These are phyloP conservation scores for Plenodomus biglobosus DNA, from an alignment of 2,329 filamentous ascomycete species.

Conservation along the genomic window DNA sequence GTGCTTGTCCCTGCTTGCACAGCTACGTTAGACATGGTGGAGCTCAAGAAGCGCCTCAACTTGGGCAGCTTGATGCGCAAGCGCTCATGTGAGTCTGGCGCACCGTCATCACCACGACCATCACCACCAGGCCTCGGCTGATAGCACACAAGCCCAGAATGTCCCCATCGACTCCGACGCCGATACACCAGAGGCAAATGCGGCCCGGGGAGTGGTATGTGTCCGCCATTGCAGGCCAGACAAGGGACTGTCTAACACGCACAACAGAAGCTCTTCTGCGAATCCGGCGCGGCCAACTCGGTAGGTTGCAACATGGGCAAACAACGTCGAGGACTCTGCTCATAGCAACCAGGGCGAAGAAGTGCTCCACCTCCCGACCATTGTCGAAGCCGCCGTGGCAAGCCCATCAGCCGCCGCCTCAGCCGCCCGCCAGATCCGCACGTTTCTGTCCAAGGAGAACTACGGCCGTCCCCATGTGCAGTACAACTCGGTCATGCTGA, in stretches of 20 bases:
- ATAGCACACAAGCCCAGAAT: slow-evolving; percentile 30
- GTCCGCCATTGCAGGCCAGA: slow-evolving; percentile 1
- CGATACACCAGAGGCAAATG: slow-evolving; percentile 69
- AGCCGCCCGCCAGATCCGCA: slow-evolving; percentile 77
- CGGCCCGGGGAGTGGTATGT: slow-evolving; percentile 65
- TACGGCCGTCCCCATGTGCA: slow-evolving; percentile 68
- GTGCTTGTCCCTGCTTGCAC: no score
- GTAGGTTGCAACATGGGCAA: slow-evolving; percentile 17
- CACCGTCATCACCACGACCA: neutral
- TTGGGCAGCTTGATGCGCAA: slow-evolving; percentile 42
- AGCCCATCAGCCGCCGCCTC: slow-evolving; percentile 82
- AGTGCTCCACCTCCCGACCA: slow-evolving; percentile 86
- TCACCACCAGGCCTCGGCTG: slow-evolving; percentile 7
- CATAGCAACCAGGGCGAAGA: slow-evolving; percentile 69
- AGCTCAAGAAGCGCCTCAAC: slow-evolving; percentile 44
- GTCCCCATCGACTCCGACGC: slow-evolving; percentile 36
- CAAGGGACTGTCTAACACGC: slow-evolving; percentile 13
- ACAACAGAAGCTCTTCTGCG: slow-evolving; percentile 74
- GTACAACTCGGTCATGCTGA: slow-evolving; percentile 95
- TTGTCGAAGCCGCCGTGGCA: slow-evolving; percentile 93
- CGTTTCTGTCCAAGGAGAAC: slow-evolving; percentile 76
- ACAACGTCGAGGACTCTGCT: neutral
- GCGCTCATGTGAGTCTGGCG: slow-evolving; percentile 25
- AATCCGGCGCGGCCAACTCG: slow-evolving; percentile 64
- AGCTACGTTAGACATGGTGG: slow-evolving; percentile 39